Evolutionary conservation across 2,329 filamentous ascomycete genomes (phyloP), one percentile per base, ranked within the genome.

Genomic region (Botryotinia convoluta): DNA sequence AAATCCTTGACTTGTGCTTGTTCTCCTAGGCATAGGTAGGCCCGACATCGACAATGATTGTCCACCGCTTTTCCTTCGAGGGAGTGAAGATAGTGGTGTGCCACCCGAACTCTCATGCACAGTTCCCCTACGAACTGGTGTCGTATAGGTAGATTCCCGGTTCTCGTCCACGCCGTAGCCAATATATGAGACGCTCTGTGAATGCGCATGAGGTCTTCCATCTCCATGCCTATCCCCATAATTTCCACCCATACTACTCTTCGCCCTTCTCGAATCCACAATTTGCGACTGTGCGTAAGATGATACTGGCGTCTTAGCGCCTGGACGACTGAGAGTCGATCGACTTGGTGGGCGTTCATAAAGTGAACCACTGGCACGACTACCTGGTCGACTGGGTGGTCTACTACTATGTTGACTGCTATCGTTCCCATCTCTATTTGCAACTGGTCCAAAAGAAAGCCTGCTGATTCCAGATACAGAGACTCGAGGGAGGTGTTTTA

Each of bases 401-500:
- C 45, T 42, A 48, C 45, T 75, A 69, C 68, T 78, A 75, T 61
- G 67, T 75, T 32, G 67, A 72, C 29, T 67, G 26, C 64, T 70
- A 39, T 69, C 64, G 14, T 73, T 62, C 32, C 65, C 72, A 29
- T 79, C 77, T 12, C 89, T 86, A 78, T 87, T 88, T 4, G 90
- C 87, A 16, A 90, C 83, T 2, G 88, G 87, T 1, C 89, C 89
- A 79, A 91, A 91, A 1, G 90, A 91, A 10, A 92, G 82, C 22
- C 90, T 86, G 76, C 87, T 88, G 61, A 91, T 86, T 48, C 89
- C 87, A 14, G 89, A 90, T 45, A 87, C 87, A 75, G 89, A 91
- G 75, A 91, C 85, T 74, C 89, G 84, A 29, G 88, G 84, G 44
- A 88, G 83, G 78, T 91, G 88, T 79, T 84, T 87, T 69, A 78